Evolutionary conservation across 1,284 basidiomycete genomes (phyloP).

Genomic region (Malassezia nana): DNA sequence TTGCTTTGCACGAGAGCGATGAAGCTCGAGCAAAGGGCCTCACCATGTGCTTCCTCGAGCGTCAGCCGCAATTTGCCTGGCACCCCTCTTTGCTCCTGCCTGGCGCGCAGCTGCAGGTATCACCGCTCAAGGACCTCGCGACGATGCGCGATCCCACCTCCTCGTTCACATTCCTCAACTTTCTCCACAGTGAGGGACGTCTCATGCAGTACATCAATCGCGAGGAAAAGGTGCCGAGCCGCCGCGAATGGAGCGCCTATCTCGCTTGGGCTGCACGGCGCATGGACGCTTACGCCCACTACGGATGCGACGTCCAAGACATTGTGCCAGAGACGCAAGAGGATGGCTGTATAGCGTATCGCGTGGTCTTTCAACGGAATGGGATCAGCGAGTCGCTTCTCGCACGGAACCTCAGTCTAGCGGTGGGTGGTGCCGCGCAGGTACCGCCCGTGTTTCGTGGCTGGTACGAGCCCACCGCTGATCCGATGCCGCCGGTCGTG

Average conservation of each 20-base stretch:
- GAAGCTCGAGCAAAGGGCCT: slow-evolving; percentile 27
- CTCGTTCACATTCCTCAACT: slow-evolving; percentile 43
- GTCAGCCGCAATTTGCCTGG: slow-evolving; percentile 42
- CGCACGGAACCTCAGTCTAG: slow-evolving; percentile 37
- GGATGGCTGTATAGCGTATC: slow-evolving; percentile 17
- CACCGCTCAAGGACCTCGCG: slow-evolving; percentile 45
- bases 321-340: slow-evolving; percentile 30
- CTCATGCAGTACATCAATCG: slow-evolving; percentile 46
- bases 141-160: slow-evolving; percentile 47
- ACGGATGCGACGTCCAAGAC: slow-evolving; percentile 33
- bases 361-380: slow-evolving; percentile 21
- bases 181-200: slow-evolving; percentile 38
- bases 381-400: slow-evolving; percentile 18
- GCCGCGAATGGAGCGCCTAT: slow-evolving; percentile 47
- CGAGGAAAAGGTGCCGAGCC: slow-evolving; percentile 38
- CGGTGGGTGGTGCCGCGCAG: slow-evolving; percentile 34
- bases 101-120: slow-evolving; percentile 45
- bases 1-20: slow-evolving; percentile 37
- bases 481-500: slow-evolving; percentile 22
- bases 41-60: slow-evolving; percentile 37
- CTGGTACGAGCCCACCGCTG: slow-evolving; percentile 19
- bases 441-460: slow-evolving; percentile 28
- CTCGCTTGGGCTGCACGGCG: slow-evolving; percentile 42
- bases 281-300: slow-evolving; percentile 34
- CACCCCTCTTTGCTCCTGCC: slow-evolving; percentile 43